Base-by-base conservation (phyloP, 805 yeast species). In the Saccharomycopsis capsularis region DNA sequence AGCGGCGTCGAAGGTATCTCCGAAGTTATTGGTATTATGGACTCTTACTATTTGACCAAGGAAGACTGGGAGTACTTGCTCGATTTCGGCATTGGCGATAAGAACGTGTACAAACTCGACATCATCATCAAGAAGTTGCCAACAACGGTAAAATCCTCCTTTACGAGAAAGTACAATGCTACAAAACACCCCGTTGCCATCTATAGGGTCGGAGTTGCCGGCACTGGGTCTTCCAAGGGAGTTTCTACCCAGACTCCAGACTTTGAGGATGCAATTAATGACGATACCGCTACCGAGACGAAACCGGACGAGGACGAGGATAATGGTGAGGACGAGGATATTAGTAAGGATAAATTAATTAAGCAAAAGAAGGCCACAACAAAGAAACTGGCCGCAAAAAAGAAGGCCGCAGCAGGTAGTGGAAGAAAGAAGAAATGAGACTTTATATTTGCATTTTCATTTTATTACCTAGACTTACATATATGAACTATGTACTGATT, bases 61-160 rank as follows among this genome's bases (percentile, higher is more conserved):
- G 95, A 90, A 50, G 98, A 93, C 64, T 91, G 95, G 90, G 98
- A 91, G 60, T 75, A 74, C 21, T 68, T 93, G 9, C 72, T 88
- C 75, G 97, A 90, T 54, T 77, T 90, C 53, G 83, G 87, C 16
- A 81, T 89, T 11, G 95, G 95, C 0, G 36, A 51, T n/a, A 37
- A 38, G 15, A 63, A 63, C 29, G 60, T 58, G 25, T 68, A 70
- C 29, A 59, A 65, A 37, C 66, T 71, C 48, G 73, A 71, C 13
- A 72, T 64, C 15, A 59, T 64, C 32, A 71, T 77, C 16, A 86
- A 86, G 64, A 74, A 76, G 57, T 73, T 91, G 3, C 79, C 91
- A 7, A 76, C 96, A 1, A 73, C 81, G n/a, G 79, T 79, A 15
- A 95, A 93, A 63, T 70, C 91, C 4, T 85, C 86, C 5, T 88